These are phyloP conservation scores for Verticillium dahliae DNA, from an alignment of 2,329 filamentous ascomycete genomes.

Conservation along the genomic window DNA sequence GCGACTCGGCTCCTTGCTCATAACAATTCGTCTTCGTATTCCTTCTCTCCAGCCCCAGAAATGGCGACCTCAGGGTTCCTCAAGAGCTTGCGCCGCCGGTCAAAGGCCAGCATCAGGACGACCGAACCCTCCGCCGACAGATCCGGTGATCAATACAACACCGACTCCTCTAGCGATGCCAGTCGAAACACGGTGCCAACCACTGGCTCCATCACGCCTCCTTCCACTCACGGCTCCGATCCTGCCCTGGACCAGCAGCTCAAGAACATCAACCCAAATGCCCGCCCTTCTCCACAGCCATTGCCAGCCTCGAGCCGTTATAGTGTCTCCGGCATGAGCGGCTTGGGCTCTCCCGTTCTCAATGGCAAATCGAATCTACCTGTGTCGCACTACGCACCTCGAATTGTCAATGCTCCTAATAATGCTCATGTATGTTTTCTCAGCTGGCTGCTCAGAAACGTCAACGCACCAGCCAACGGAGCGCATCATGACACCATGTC, in stretches of 20 bases:
- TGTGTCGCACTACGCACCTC: constrained; percentile 74
- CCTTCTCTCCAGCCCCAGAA: not conserved
- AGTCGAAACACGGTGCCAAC: constrained; percentile 55
- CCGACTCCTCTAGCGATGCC: constrained; percentile 54
- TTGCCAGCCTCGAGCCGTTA: constrained; percentile 45
- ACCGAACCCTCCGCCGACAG: constrained; percentile 47
- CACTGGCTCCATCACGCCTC: constrained; percentile 67
- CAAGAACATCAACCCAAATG: constrained; percentile 32
- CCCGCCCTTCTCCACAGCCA: constrained; percentile 30
- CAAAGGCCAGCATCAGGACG: constrained; percentile 66
- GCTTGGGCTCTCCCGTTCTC: constrained; percentile 48
- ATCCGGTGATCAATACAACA: constrained; percentile 4
- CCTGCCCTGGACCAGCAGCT: constrained; percentile 58
- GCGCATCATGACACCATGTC: not conserved
- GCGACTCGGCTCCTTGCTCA: not conserved
- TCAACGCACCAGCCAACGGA: not conserved
- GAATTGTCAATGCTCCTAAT: constrained; percentile 71
- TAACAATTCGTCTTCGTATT: not conserved
- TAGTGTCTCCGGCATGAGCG: constrained; percentile 59
- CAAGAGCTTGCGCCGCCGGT: constrained; percentile 70
- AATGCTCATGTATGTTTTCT: constrained; percentile 69
- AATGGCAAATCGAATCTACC: constrained; percentile 52
- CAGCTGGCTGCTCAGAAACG: constrained; percentile 1
- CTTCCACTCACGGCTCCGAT: constrained; percentile 63
- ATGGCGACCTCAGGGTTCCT: constrained; percentile 54